phyloP scores from a whole-genome alignment of 345 rosid species.

The Aquilaria yunnanensis region DNA sequence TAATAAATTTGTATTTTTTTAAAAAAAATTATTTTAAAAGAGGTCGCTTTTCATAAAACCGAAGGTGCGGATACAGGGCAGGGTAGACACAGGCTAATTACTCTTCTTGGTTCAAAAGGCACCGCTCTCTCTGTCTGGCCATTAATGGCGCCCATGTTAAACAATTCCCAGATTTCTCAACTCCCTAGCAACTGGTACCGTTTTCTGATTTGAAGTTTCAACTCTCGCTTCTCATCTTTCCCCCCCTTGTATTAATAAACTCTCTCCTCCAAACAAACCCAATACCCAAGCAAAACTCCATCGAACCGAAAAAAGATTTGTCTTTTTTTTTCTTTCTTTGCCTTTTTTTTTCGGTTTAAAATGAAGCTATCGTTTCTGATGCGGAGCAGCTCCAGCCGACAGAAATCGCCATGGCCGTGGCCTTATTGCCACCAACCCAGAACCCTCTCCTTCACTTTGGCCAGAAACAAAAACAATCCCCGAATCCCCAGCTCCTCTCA shows the following conservation, averaged over 20 bases:
- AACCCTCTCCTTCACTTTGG: conserved; percentile 58
- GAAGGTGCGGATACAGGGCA: too few species aligned
- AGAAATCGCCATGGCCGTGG: conserved; percentile 67
- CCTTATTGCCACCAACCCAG: conserved; percentile 67
- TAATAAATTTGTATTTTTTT: too few species aligned
- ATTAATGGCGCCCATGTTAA: background rate
- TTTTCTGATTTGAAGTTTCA: too few species aligned
- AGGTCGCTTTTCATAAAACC: too few species aligned
- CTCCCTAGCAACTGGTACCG: background rate
- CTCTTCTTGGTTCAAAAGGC: too few species aligned
- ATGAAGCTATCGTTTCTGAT: conserved; percentile 64
- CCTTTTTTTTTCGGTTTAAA: conserved; percentile 2
- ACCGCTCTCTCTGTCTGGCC: too few species aligned
- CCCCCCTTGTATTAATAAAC: conserved; percentile 10
- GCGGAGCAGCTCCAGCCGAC: conserved; percentile 15
- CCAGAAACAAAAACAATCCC: conserved; percentile 21
- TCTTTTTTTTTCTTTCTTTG: too few species aligned
- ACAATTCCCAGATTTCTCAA: conserved; percentile 25
- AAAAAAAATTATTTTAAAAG: too few species aligned
- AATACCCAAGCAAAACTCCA: background rate
- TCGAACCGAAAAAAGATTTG: background rate
- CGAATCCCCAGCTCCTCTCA: conserved; percentile 29
- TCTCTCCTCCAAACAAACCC: conserved; percentile 6
- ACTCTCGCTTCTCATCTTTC: too few species aligned
- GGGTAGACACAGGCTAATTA: too few species aligned